phyloP scores from a whole-genome alignment of 2,329 filamentous ascomycete genomes.

The Coniosporium tulheliwenetii region DNA sequence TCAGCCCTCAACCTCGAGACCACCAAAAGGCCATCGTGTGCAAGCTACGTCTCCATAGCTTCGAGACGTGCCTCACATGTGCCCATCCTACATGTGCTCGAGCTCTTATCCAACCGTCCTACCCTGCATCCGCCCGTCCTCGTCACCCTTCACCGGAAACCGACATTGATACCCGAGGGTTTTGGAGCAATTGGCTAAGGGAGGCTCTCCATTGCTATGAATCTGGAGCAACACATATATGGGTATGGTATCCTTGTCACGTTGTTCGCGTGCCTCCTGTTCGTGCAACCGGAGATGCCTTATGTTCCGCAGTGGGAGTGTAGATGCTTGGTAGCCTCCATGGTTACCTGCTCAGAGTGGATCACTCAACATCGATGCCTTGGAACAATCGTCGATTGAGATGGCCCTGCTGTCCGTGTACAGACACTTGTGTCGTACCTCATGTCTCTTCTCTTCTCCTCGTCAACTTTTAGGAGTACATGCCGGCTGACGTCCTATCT shows the following conservation, averaged over 20 bases:
- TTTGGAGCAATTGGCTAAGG: too few relatives aligned
- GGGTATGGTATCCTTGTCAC: conserved; percentile 17
- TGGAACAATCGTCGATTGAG: background rate
- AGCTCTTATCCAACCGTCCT: too few relatives aligned
- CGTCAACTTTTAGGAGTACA: background rate
- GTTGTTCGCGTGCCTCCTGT: conserved; percentile 1
- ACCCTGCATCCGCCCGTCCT: conserved; percentile 2
- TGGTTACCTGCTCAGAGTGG: background rate
- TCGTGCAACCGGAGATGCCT: too few relatives aligned
- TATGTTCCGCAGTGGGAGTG: background rate
- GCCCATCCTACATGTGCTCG: too few relatives aligned
- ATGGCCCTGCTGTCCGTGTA: background rate
- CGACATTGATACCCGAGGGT: too few relatives aligned
- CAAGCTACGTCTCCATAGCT: too few relatives aligned
- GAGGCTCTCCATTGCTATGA: conserved; percentile 17
- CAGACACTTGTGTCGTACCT: background rate
- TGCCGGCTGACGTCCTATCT: background rate
- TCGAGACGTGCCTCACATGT: too few relatives aligned
- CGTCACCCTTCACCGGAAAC: background rate
- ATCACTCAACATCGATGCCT: background rate
- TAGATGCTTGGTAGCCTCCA: background rate
- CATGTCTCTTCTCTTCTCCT: background rate
- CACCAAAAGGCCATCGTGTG: too few relatives aligned
- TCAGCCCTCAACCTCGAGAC: too few relatives aligned
- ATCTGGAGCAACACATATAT: conserved; percentile 23